These are phyloP conservation scores for Chiua virens DNA, from an alignment of 768 basidiomycete genomes.

Conservation along the genomic window DNA sequence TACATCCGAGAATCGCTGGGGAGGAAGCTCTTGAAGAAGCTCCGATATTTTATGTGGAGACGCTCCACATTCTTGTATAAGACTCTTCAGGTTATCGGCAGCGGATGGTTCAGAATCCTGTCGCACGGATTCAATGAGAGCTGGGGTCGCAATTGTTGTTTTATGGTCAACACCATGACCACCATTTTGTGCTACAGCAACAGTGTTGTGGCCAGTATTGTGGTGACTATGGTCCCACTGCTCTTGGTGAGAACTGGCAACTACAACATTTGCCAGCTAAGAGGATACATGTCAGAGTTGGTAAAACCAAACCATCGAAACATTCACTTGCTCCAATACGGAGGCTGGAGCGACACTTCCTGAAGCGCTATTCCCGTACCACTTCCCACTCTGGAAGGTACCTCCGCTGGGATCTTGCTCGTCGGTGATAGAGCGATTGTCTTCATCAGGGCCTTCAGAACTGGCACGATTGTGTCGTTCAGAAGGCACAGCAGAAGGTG, in stretches of 20 bases:
- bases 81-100: conserved; percentile 78
- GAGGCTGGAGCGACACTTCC: conserved; percentile 81
- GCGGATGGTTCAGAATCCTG: conserved; percentile 50
- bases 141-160: conserved; percentile 25
- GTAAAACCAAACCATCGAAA: conserved; percentile 16
- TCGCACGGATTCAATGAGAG: conserved; percentile 42
- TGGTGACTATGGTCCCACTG: conserved; percentile 26
- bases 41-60: conserved; percentile 89
- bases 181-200: conserved; percentile 21
- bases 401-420: conserved; percentile 77
- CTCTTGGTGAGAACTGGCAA: conserved; percentile 37
- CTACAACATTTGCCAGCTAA: conserved; percentile 56
- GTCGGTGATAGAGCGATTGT: conserved; percentile 68
- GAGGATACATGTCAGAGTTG: conserved; percentile 21
- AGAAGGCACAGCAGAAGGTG: conserved; percentile 31
- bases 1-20: conserved; percentile 68
- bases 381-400: conserved; percentile 79
- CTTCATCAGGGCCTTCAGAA: conserved; percentile 59
- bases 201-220: conserved; percentile 8
- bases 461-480: conserved; percentile 45
- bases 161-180: conserved; percentile 28
- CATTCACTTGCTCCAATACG: conserved; percentile 73
- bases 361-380: conserved; percentile 82
- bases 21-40: conserved; percentile 85
- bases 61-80: conserved; percentile 92